phyloP scores from a whole-genome alignment of 2,329 filamentous ascomycete genomes.

The Plenodomus lindquistii region DNA sequence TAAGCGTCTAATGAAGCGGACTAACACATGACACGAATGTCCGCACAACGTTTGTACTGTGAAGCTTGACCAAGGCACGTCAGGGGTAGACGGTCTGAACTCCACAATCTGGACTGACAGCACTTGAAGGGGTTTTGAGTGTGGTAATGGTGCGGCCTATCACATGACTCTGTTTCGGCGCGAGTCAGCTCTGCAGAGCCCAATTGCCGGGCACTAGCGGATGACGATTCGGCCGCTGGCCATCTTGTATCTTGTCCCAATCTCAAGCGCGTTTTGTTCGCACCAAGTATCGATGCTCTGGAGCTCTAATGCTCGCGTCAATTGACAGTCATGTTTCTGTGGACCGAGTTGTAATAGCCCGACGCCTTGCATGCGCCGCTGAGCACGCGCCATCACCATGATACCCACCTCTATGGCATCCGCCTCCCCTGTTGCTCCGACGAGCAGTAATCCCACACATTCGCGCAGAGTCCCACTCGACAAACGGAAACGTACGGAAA shows the following conservation, averaged over 20 bases:
- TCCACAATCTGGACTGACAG: too few species aligned
- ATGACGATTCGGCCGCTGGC: background rate
- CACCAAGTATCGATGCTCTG: background rate
- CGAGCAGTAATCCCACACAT: background rate
- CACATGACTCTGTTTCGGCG: background rate
- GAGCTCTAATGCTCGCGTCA: background rate
- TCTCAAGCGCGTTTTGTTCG: background rate
- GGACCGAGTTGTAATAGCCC: background rate
- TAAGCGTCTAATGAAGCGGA: too few species aligned
- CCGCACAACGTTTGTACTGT: too few species aligned
- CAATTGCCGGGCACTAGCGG: background rate
- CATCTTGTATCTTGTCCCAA: background rate
- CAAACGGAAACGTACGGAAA: constrained; percentile 52
- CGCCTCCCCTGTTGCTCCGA: background rate
- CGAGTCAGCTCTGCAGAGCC: background rate
- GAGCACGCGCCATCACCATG: background rate
- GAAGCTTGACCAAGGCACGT: too few species aligned
- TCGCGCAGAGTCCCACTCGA: constrained; percentile 48
- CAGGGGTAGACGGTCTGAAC: too few species aligned
- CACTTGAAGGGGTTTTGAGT: too few species aligned
- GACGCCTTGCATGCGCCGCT: background rate
- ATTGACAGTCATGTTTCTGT: background rate
- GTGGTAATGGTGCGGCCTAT: background rate
- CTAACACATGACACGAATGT: too few species aligned
- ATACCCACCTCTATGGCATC: background rate